Evolutionary conservation across 2,329 filamentous ascomycete genomes (phyloP), one percentile per base, ranked within the genome.

Genomic region (Juglanconis sp.): DNA sequence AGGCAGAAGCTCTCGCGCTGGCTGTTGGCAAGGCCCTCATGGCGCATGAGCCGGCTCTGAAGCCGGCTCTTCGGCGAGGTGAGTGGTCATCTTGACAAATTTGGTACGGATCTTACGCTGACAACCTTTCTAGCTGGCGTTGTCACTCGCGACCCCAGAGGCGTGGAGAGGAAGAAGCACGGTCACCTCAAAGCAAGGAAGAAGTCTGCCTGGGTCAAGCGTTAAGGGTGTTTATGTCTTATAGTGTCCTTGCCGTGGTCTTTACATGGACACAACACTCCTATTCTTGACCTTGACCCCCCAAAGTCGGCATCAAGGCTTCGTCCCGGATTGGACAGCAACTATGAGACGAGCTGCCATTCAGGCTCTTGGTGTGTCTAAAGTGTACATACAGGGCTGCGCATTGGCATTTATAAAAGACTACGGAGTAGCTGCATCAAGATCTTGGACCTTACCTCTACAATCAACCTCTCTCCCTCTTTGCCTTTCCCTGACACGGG

Each of bases 201-300:
- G 87, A 96, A 90, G 87, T 94, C 94, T 63, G 85, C 95, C 69
- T 99, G 96, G 95, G 93, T 98, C 83, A 98, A 97, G 87, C 79
- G 84, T 78, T 87, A 81, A 55, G 32, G 30, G n/a, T 34, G 30
- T 30, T 15, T 30, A 24, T n/a, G 10, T 13, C n/a, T 15, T 24
- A 15, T 57, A 24, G 7, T 9, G n/a, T 32, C 17, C 36, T 7
- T 36, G 15, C 10, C 30, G 24, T n/a, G 35, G 44, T 42, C n/a
- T 11, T 42, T 24, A 2, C 24, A 13, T 5, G 4, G 10, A 5
- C 5, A 34, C 50, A 34, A 50, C 24, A 36, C 7, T 17, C 46
- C 57, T 13, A 50, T n/a, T 24, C 46, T 35, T 44, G 57, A 49
- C 46, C 42, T 46, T 34, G 36, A 52, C 47, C 40, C 40, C 8